phyloP scores from a whole-genome alignment of 1,284 basidiomycete genomes.

The Chiua sp. region DNA sequence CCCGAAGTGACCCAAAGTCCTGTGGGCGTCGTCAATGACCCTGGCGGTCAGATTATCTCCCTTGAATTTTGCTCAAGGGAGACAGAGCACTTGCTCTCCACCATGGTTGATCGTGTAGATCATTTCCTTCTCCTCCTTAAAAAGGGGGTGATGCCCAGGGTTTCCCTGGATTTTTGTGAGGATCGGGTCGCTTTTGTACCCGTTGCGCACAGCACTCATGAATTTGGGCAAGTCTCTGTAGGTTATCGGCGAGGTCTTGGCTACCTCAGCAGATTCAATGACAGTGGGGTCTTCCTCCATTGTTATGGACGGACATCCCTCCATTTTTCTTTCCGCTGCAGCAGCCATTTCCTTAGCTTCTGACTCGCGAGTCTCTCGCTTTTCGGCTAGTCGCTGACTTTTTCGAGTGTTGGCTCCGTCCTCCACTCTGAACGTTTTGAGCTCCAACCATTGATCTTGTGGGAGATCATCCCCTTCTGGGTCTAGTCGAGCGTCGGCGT shows the following conservation, averaged over 20 bases:
- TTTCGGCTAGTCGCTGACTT: too few relatives aligned
- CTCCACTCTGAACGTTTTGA: too few relatives aligned
- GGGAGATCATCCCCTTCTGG: too few relatives aligned
- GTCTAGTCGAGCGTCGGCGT: too few relatives aligned
- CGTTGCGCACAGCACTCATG: not conserved
- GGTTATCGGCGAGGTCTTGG: not conserved
- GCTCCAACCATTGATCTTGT: too few relatives aligned
- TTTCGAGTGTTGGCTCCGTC: too few relatives aligned
- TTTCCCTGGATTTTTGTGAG: not conserved
- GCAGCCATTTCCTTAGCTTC: too few relatives aligned
- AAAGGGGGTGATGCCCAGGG: not conserved
- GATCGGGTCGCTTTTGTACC: not conserved
- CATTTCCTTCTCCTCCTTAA: not conserved
- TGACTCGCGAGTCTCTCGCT: too few relatives aligned
- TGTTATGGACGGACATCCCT: too few relatives aligned
- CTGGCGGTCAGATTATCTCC: not conserved
- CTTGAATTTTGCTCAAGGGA: not conserved
- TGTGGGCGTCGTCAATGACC: not conserved
- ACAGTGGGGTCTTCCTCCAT: too few relatives aligned
- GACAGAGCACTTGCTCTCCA: not conserved
- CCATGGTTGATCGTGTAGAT: not conserved
- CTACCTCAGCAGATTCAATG: not conserved
- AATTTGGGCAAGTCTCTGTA: not conserved
- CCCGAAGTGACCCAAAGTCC: slow-evolving; percentile 25
- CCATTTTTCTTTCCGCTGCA: not conserved